Evolutionary conservation across 2,329 filamentous ascomycete species (phyloP).

Genomic region (Balansia obtecta): DNA sequence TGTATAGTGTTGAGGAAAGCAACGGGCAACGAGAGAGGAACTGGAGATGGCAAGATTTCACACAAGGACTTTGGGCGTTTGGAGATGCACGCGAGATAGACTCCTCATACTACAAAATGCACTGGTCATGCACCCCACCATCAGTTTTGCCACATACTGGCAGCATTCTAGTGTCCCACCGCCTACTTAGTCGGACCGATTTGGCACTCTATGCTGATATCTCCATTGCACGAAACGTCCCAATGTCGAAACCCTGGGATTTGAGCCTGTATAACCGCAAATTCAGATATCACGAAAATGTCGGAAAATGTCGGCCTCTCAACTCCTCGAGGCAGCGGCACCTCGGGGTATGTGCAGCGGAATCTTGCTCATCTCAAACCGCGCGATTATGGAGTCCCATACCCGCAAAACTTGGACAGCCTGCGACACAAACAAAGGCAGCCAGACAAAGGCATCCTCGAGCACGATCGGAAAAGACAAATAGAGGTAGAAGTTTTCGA

Average conservation of each 20-base stretch:
- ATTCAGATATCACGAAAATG: slow-evolving; percentile 38
- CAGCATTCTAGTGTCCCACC: slow-evolving; percentile 9
- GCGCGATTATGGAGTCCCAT: slow-evolving; percentile 69
- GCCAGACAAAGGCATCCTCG: slow-evolving; percentile 83
- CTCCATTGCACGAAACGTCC: neutral
- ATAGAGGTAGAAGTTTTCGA: slow-evolving; percentile 92
- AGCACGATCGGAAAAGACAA: slow-evolving; percentile 83
- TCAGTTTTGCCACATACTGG: slow-evolving; percentile 15
- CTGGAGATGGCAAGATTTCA: neutral
- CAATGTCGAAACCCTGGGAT: neutral
- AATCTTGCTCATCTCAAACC: slow-evolving; percentile 82
- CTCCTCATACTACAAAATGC: neutral
- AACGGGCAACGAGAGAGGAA: neutral
- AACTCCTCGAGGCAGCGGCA: slow-evolving; percentile 88
- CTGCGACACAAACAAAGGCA: slow-evolving; percentile 67
- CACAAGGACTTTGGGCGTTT: too few relatives aligned
- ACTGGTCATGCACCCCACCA: slow-evolving; percentile 9
- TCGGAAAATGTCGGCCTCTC: slow-evolving; percentile 94
- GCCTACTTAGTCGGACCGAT: slow-evolving; percentile 8
- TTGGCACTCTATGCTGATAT: neutral
- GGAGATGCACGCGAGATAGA: neutral
- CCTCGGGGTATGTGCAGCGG: slow-evolving; percentile 93
- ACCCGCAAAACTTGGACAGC: slow-evolving; percentile 56
- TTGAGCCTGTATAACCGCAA: neutral
- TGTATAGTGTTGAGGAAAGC: neutral